These are phyloP conservation scores for Hypoxylon sp. DNA, from an alignment of 2,329 filamentous ascomycete genomes.

Conservation along the genomic window DNA sequence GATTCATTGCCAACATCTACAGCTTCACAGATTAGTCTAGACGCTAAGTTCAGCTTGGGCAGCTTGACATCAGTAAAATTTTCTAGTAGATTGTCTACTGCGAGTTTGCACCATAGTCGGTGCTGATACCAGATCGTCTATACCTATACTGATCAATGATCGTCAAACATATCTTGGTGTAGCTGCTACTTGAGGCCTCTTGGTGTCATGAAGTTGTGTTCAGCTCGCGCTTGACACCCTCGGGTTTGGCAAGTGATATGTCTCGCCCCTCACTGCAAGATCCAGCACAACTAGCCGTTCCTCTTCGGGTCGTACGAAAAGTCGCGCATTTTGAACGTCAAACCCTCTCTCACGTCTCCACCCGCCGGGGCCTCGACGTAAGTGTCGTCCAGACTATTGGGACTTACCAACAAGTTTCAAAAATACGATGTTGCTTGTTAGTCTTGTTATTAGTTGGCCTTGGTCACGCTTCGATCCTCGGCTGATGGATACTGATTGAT, in stretches of 20 bases:
- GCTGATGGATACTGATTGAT: constrained; percentile 44
- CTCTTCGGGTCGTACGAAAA: constrained; percentile 26
- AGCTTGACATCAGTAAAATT: constrained; percentile 26
- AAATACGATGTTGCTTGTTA: constrained; percentile 23
- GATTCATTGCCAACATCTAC: constrained; percentile 11
- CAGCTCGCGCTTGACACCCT: background rate
- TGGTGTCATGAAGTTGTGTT: constrained; percentile 28
- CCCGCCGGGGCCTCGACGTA: constrained; percentile 26
- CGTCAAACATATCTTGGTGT: constrained; percentile 19
- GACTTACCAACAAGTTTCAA: constrained; percentile 25
- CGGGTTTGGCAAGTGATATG: constrained; percentile 1
- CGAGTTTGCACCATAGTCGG: constrained; percentile 16
- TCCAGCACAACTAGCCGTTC: constrained; percentile 2
- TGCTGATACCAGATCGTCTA: constrained; percentile 13
- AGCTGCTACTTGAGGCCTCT: constrained; percentile 15
- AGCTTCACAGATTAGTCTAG: constrained; percentile 1
- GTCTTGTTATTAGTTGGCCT: constrained; percentile 25
- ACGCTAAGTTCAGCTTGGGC: constrained; percentile 21
- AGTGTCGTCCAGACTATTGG: constrained; percentile 24
- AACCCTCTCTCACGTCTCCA: constrained; percentile 25
- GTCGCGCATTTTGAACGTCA: constrained; percentile 29
- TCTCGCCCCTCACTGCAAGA: constrained; percentile 11
- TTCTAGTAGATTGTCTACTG: constrained; percentile 17
- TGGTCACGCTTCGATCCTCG: constrained; percentile 35
- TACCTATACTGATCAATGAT: constrained; percentile 30